These are phyloP conservation scores for Monosporozyma unispora DNA, from an alignment of 805 yeast genomes.

Conservation along the genomic window DNA sequence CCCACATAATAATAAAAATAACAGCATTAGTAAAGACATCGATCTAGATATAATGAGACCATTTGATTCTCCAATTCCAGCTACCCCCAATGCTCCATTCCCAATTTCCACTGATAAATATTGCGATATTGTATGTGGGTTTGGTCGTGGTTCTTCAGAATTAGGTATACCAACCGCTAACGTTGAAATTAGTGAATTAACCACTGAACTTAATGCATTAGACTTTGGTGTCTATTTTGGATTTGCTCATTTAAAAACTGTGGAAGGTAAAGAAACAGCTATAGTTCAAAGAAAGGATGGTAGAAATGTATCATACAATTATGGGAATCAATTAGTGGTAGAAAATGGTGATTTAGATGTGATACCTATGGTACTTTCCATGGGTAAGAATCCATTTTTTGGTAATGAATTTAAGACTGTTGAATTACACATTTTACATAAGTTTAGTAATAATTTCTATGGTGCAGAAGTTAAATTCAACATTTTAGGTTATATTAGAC, in stretches of 20 bases:
- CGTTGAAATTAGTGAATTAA: constrained; percentile 49
- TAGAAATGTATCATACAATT: constrained; percentile 45
- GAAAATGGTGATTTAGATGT: constrained; percentile 34
- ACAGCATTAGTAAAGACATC: neutral
- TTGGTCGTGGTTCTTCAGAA: constrained; percentile 91
- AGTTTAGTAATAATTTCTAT: constrained; percentile 60
- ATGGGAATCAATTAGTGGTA: constrained; percentile 42
- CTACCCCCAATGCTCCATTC: constrained; percentile 35
- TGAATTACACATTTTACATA: constrained; percentile 76
- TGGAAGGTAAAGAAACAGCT: constrained; percentile 9
- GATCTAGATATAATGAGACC: constrained; percentile 9
- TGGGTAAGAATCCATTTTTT: constrained; percentile 94
- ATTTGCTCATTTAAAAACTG: constrained; percentile 38
- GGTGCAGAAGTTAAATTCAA: constrained; percentile 67
- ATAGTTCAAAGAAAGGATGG: constrained; percentile 31
- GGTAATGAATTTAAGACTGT: constrained; percentile 73
- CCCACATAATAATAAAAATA: neutral
- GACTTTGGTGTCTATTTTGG: constrained; percentile 90
- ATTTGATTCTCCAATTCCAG: constrained; percentile 31
- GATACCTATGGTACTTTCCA: constrained; percentile 86
- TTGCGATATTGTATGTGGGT: constrained; percentile 62
- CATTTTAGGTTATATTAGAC: constrained; percentile 83
- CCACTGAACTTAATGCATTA: constrained; percentile 33
- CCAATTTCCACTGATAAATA: constrained; percentile 39
- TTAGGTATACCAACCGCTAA: constrained; percentile 96